phyloP scores from a whole-genome alignment of 345 rosid genomes.

The Dipteronia dyeriana region DNA sequence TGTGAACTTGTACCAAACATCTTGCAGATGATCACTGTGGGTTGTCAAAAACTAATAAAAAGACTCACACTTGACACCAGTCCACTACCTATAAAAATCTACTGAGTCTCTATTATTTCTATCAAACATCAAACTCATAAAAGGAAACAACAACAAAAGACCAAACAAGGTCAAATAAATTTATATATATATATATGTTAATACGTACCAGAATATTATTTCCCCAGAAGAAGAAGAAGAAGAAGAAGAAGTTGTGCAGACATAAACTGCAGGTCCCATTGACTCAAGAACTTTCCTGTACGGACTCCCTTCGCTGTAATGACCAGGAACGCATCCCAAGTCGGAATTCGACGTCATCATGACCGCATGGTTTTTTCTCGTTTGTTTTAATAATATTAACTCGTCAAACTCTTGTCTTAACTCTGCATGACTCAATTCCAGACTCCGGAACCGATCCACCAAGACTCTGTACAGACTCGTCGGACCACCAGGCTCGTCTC shows the following conservation, averaged over 20 bases:
- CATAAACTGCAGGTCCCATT: conserved; percentile 75
- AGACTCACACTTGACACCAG: neutral
- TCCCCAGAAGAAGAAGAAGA: conserved; percentile 48
- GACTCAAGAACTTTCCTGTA: conserved; percentile 69
- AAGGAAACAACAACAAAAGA: neutral
- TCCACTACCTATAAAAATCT: neutral
- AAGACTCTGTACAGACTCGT: conserved; percentile 41
- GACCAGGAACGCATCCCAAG: conserved; percentile 42
- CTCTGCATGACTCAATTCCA: conserved; percentile 63
- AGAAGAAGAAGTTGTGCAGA: conserved; percentile 45
- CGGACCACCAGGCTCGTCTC: conserved; percentile 27
- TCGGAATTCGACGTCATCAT: conserved; percentile 30
- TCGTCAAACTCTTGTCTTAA: conserved; percentile 52
- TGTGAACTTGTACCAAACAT: conserved; percentile 26
- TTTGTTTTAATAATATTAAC: conserved; percentile 33
- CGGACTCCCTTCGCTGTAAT: conserved; percentile 47
- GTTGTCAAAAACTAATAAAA: neutral
- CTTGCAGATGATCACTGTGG: conserved; percentile 4
- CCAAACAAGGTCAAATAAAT: neutral
- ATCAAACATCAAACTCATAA: neutral
- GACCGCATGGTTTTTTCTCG: conserved; percentile 23
- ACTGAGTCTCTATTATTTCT: neutral
- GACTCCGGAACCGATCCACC: conserved; percentile 61
- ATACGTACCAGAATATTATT: conserved; percentile 61
- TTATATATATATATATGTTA: neutral